These are phyloP conservation scores for Metschnikowia rubicola DNA, from an alignment of 805 yeast species.

Conservation along the genomic window DNA sequence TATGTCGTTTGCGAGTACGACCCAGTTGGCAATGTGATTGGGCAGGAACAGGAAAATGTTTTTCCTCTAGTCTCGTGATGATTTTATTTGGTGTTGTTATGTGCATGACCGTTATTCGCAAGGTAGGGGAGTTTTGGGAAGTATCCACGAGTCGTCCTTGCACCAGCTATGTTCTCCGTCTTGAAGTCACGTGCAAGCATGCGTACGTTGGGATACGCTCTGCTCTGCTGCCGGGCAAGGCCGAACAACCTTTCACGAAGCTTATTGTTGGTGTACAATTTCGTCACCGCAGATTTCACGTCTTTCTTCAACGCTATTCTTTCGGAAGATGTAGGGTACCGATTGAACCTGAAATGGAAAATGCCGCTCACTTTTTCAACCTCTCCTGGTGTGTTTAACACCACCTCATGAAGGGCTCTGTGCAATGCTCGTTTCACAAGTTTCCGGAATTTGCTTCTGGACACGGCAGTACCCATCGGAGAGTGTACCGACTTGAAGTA, in stretches of 20 bases:
- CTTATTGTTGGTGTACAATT: constrained; percentile 4
- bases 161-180: constrained; percentile 14
- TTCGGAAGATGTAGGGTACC: constrained; percentile 7
- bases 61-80: constrained; percentile 16
- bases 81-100: too few relatives aligned
- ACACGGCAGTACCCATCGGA: constrained; percentile 35
- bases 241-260: not conserved
- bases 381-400: constrained; percentile 3
- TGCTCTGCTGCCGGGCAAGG: constrained; percentile 5
- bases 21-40: constrained; percentile 36
- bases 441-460: constrained; percentile 26
- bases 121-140: constrained; percentile 17
- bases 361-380: constrained; percentile 15
- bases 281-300: constrained; percentile 10
- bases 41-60: constrained; percentile 26
- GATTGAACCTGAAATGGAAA: constrained; percentile 12
- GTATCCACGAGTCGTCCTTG: constrained; percentile 12
- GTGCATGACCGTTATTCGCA: not conserved
- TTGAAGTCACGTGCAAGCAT: constrained; percentile 6
- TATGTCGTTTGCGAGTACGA: constrained; percentile 33
- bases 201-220: not conserved
- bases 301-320: not conserved
- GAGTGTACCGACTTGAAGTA: constrained; percentile 24
- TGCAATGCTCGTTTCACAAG: constrained; percentile 31
- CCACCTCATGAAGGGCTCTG: constrained; percentile 9